Evolutionary conservation across 2,329 filamentous ascomycete genomes (phyloP), one percentile per base, ranked within the genome.

Genomic region (Neospermospora avenae): DNA sequence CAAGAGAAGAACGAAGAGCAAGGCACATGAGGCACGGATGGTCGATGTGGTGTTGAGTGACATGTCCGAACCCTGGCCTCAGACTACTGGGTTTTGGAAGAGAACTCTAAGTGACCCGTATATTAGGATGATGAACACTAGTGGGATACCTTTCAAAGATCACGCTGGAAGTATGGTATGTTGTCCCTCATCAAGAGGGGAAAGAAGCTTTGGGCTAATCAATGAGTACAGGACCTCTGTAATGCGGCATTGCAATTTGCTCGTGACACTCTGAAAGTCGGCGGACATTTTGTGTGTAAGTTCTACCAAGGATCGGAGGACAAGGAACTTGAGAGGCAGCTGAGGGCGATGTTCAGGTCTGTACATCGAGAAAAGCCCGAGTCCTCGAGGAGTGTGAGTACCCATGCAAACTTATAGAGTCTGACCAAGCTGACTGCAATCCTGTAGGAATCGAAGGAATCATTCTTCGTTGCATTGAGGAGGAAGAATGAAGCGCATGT

Each of bases 41-140:
- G 93, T 97, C 66, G 91, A 98, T 77, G 85, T 99, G 72, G 91
- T 99, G 73, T 80, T 99, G 73, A 96, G 91, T 85, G 95, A 99
- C 84, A 99, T 99, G 95, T 99, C 87, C 85, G 93, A 83, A 82
- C 93, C 95, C 88, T 97, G 92, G 92, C 81, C 86, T 70, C 89
- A 90, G 79, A 89, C 84, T 56, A 81, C 82, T 71, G 88, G 88
- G 72, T 92, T 90, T 79, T 88, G 85, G 79, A 88, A 89, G 80
- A 91, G 85, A 79, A 96, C 87, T 80, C 83, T 97, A 84, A 96
- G 88, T 93, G 89, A 95, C 84, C 91, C 92, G 66, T 95, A 96
- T 86, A 75, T 78, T 83, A 99, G 95, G 95, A 89, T 99, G 88
- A 96, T 97, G 92, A 99, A 99, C 77, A 97, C 93, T 69, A 96